Conservation (phyloP, 2,329 filamentous ascomycete genomes). For the Fusarium sp. region DNA sequence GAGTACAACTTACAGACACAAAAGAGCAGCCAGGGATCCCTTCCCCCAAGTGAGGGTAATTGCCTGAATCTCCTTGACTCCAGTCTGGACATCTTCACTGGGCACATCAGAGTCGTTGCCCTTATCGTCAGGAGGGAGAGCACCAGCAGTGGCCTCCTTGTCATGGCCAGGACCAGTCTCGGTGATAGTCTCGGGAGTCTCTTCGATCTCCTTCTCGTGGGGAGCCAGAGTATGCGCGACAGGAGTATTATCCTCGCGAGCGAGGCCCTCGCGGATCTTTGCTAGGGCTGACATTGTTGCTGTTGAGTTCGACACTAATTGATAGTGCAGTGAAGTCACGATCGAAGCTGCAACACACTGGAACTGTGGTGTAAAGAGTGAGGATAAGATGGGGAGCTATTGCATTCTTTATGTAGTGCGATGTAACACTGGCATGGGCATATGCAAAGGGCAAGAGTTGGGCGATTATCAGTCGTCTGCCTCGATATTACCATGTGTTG, state of each 20-base stretch:
- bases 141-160: conserved; percentile 22
- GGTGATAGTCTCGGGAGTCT: conserved; percentile 5
- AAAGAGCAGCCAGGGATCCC: conserved; percentile 43
- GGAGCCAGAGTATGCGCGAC: conserved; percentile 14
- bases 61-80: conserved; percentile 54
- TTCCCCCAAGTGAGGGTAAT: conserved; percentile 53
- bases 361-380: background rate
- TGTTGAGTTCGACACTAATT: background rate
- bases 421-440: conserved; percentile 17
- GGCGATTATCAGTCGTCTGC: background rate
- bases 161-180: conserved; percentile 2
- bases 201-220: conserved; percentile 11
- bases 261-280: conserved; percentile 27
- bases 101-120: conserved; percentile 21
- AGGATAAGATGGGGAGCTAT: conserved; percentile 2
- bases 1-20: conserved; percentile 43
- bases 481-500: background rate
- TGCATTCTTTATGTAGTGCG: conserved; percentile 19
- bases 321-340: background rate
- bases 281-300: conserved; percentile 27
- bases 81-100: conserved; percentile 43
- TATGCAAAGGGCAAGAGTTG: background rate
- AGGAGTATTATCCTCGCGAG: conserved; percentile 15
- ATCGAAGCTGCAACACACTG: background rate
- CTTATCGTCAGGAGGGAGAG: conserved; percentile 1